Evolutionary conservation across 202 grass and related monocot species (phyloP), one percentile per base, ranked within the genome.

Genomic region (Musa balbisiana): DNA sequence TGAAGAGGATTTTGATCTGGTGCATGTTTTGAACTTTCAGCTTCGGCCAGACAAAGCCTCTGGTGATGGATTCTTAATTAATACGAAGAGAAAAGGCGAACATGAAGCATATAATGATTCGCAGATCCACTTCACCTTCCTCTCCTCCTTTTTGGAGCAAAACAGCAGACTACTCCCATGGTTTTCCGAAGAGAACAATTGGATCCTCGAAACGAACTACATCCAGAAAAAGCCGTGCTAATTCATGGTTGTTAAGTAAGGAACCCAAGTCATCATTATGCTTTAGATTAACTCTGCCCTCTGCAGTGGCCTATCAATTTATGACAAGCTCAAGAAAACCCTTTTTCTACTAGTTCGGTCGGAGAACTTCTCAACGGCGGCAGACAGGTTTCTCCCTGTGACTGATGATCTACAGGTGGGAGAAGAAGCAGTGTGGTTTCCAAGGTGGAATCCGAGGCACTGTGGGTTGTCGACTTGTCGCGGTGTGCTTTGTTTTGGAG

Each of bases 391-490:
- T 58, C 16, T 58, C 19, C 16, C 8, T 19, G 55, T 58, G 55
- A 58, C 1, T 58, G 19, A 58, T 58, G 11, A 58, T 27, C 14
- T 58, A 58, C 19, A n/a, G 19, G 55, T 19, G 1, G 54, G 55
- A 58, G 22, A 58, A 22, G 52, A 13, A 52, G 27, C 27, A 27
- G 27, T 27, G 27, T 27, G 27, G 27, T 27, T 3, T 2, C 27
- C 27, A 27, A 2, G 78, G 74, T 73, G 71, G n/a, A 73, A n/a
- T 27, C 53, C 55, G 51, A 22, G 16, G 73, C 55, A 49, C 3
- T 75, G 24, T 75, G 73, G n/a, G 53, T 49, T 75, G 55, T 75
- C 73, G 62, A 51, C 73, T 63, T 63, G 49, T 6, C 14, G 50
- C 5, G 64, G 19, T 22, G 64, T 27, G 20, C 27, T 66, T 27